phyloP scores from a whole-genome alignment of 2,329 filamentous ascomycete species.

The Ceratocystis albifundus region DNA sequence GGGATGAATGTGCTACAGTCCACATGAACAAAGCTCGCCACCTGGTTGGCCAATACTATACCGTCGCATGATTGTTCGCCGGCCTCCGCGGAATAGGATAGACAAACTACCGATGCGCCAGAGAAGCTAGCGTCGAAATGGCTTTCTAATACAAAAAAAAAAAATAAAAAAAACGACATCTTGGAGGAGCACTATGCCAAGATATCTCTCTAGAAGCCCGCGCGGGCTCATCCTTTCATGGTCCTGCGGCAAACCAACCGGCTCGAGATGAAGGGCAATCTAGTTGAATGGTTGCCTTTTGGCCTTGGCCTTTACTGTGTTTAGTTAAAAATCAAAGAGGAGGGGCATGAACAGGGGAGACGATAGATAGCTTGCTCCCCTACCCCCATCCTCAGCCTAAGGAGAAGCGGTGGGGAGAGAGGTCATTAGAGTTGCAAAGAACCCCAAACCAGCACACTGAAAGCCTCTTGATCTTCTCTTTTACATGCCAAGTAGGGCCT shows the following conservation, averaged over 20 bases:
- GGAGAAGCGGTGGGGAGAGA: not conserved
- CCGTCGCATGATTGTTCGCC: not conserved
- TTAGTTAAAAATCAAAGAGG: not conserved
- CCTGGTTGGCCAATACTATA: not conserved
- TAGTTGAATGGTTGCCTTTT: no score
- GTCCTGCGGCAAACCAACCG: not conserved
- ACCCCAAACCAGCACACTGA: not conserved
- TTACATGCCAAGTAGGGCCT: not conserved
- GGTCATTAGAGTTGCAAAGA: not conserved
- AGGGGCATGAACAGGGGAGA: not conserved
- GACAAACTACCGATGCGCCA: not conserved
- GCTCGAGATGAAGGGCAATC: not conserved
- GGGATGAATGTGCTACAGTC: not conserved
- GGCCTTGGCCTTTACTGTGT: no score
- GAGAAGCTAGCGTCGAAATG: not conserved
- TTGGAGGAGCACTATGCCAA: not conserved
- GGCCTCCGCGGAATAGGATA: not conserved
- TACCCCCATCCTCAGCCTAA: not conserved
- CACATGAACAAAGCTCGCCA: not conserved
- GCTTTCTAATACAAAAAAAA: not conserved
- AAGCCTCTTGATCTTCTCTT: not conserved
- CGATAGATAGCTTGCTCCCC: not conserved
- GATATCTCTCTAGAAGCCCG: not conserved
- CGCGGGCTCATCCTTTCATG: conserved; percentile 3
- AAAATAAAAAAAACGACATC: not conserved